phyloP scores from a whole-genome alignment of 192 early-diverging fungal species.

The Obelidium mucronatum region DNA sequence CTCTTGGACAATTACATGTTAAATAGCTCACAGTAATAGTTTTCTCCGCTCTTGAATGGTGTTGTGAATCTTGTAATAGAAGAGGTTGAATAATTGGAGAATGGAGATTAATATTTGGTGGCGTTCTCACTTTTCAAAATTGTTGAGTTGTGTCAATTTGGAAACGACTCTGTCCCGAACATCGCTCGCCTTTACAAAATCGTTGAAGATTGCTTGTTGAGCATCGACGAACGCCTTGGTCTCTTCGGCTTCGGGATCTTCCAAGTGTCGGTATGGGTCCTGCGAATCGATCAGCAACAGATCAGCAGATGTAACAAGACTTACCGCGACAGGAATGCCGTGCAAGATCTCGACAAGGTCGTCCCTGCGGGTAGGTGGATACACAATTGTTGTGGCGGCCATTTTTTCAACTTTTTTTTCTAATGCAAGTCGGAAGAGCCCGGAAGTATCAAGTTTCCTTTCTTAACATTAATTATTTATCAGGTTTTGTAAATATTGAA shows the following conservation, averaged over 20 bases:
- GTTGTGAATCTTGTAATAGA: no score
- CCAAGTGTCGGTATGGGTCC: constrained; percentile 71
- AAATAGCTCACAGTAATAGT: constrained; percentile 57
- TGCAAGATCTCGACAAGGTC: constrained; percentile 32
- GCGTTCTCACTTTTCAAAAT: constrained; percentile 62
- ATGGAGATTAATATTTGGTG: constrained; percentile 13
- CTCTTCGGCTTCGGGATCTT: constrained; percentile 60
- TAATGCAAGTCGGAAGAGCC: no score
- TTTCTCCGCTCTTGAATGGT: constrained; percentile 56
- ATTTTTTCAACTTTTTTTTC: no score
- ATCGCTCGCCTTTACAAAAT: constrained; percentile 37
- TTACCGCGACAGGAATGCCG: constrained; percentile 10
- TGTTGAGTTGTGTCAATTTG: constrained; percentile 51
- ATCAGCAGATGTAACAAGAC: not conserved
- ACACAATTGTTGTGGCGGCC: no score
- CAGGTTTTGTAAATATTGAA: no score
- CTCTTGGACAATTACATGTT: not conserved
- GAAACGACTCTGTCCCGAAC: constrained; percentile 32
- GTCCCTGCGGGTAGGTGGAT: constrained; percentile 54
- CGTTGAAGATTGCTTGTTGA: constrained; percentile 54
- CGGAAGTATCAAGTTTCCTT: no score
- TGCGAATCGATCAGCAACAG: not conserved
- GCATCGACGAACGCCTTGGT: constrained; percentile 61
- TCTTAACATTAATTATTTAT: no score
- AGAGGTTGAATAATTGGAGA: not conserved